These are phyloP conservation scores for Globisporangium cederbergense DNA, from an alignment of 352 stramenopile genomes.

Conservation along the genomic window DNA sequence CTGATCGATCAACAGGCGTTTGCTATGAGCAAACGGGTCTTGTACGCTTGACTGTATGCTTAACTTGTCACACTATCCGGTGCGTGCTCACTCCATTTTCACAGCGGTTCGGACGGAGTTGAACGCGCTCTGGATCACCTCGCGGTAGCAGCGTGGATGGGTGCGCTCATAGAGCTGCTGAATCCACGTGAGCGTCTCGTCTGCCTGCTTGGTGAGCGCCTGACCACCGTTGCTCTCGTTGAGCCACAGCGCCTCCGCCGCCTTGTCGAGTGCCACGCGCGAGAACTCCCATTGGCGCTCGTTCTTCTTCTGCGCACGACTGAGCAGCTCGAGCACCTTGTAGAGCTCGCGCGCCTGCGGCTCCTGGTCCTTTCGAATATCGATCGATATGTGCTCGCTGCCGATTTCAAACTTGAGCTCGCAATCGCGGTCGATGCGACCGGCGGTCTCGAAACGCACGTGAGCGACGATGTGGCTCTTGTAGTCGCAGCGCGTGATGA, in stretches of 20 bases:
- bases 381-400: constrained; percentile 24
- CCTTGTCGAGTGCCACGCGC: constrained; percentile 37
- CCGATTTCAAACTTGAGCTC: constrained; percentile 40
- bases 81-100: constrained; percentile 27
- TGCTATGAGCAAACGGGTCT: too few relatives aligned
- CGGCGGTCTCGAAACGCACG: constrained; percentile 42
- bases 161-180: constrained; percentile 39
- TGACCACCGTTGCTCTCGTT: constrained; percentile 32
- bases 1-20: too few relatives aligned
- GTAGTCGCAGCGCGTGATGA: constrained; percentile 37
- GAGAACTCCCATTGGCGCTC: constrained; percentile 44
- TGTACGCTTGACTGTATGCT: background rate
- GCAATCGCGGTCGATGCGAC: constrained; percentile 41
- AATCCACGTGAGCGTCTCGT: constrained; percentile 43
- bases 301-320: constrained; percentile 36
- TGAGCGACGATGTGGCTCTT: constrained; percentile 20
- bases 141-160: constrained; percentile 53
- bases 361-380: constrained; percentile 29
- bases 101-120: constrained; percentile 26
- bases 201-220: constrained; percentile 38
- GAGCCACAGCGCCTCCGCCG: constrained; percentile 37
- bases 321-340: constrained; percentile 40
- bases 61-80: too few relatives aligned
- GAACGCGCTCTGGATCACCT: constrained; percentile 47
- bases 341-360: constrained; percentile 28